Percentiles rank a stretch among this genome's conserved stretches.
phyloP scores from a whole-genome alignment of 148 eudicot genomes.

The Silene conica region DNA sequence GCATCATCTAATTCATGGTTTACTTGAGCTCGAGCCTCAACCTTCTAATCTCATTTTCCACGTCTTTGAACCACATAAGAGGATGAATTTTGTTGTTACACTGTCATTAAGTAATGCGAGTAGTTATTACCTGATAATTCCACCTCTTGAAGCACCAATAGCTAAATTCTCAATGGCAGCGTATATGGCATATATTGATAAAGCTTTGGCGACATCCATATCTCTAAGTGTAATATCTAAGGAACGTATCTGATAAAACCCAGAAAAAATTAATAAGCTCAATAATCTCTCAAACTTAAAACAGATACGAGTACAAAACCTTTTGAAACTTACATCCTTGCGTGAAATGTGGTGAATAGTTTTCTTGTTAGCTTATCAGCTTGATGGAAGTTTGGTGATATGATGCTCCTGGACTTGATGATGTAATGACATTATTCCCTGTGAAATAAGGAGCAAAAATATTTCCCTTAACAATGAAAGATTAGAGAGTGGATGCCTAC shows the following conservation, averaged over 20 bases:
- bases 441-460: slow-evolving; percentile 2
- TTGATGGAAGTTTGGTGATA: slow-evolving; percentile 35
- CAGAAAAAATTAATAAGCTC: slow-evolving; percentile 5
- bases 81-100: background rate
- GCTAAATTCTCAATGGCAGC: slow-evolving; percentile 78
- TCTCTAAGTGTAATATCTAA: slow-evolving; percentile 72
- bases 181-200: slow-evolving; percentile 53
- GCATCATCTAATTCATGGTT: no score
- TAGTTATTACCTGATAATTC: slow-evolving; percentile 62
- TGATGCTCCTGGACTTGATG: slow-evolving; percentile 9
- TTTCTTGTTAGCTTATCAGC: slow-evolving; percentile 61
- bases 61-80: background rate
- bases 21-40: no score
- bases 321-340: slow-evolving; percentile 52
- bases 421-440: slow-evolving; percentile 21
- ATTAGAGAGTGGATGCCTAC: no score
- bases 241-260: slow-evolving; percentile 50
- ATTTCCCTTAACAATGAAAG: background rate
- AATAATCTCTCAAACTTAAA: background rate
- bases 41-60: no score
- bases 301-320: background rate
- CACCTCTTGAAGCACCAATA: slow-evolving; percentile 68
- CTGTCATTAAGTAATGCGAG: background rate
- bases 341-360: slow-evolving; percentile 64
- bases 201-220: slow-evolving; percentile 51